Evolutionary conservation across 169 alveolate species (phyloP).

Genomic region (Plasmodium inui): DNA sequence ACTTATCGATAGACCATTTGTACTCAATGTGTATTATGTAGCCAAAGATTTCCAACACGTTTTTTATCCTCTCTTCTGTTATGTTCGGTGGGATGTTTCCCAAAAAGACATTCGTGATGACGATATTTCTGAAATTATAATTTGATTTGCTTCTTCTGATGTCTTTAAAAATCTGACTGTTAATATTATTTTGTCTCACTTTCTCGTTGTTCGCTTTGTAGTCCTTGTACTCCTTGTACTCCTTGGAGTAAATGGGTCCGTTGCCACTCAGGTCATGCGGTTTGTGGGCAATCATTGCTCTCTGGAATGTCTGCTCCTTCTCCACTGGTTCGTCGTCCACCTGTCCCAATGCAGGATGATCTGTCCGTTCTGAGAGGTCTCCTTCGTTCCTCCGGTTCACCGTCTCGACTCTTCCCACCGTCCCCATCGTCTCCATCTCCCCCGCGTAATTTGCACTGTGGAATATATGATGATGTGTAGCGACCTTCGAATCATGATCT

Average conservation of each 20-base stretch:
- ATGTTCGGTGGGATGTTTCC: slow-evolving; percentile 87
- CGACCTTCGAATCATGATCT: slow-evolving; percentile 4
- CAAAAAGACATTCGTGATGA: slow-evolving; percentile 78
- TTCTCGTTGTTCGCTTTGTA: slow-evolving; percentile 19
- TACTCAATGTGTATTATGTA: slow-evolving; percentile 77
- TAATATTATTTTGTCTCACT: slow-evolving; percentile 30
- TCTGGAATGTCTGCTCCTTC: background rate
- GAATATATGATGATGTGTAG: slow-evolving; percentile 16
- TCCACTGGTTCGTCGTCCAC: background rate
- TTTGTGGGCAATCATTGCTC: background rate
- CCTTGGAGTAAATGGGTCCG: background rate
- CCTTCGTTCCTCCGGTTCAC: background rate
- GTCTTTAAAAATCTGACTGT: slow-evolving; percentile 33
- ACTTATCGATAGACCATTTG: slow-evolving; percentile 79
- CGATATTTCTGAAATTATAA: slow-evolving; percentile 30
- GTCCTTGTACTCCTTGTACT: slow-evolving; percentile 11
- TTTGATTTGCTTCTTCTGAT: slow-evolving; percentile 22
- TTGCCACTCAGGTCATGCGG: background rate
- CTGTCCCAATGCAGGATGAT: background rate
- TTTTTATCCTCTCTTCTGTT: slow-evolving; percentile 78
- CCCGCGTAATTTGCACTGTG: background rate
- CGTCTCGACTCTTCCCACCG: too few species aligned
- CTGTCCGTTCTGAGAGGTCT: background rate
- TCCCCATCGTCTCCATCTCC: background rate
- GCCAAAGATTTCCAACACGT: slow-evolving; percentile 74